Evolutionary conservation across 2,329 filamentous ascomycete genomes (phyloP).

Genomic region (Aspergillus carbonarius): DNA sequence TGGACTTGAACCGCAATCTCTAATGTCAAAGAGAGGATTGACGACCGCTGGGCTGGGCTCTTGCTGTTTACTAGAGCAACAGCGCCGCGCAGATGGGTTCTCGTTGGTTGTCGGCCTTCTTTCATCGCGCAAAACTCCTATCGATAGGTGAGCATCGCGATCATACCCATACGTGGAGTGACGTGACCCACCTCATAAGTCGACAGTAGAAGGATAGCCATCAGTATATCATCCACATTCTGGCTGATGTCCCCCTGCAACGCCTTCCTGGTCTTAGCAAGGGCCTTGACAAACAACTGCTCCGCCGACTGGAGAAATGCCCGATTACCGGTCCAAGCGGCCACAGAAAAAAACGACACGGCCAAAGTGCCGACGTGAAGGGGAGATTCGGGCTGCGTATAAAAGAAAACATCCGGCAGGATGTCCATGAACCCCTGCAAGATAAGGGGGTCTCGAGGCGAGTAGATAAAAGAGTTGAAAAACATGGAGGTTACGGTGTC

Average conservation of each 20-base stretch:
- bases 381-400: conserved; percentile 20
- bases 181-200: conserved; percentile 26
- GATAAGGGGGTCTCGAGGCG: conserved; percentile 26
- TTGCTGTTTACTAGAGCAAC: conserved; percentile 29
- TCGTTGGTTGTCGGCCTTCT: conserved; percentile 21
- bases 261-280: conserved; percentile 25
- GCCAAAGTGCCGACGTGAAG: conserved; percentile 26
- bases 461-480: conserved; percentile 31
- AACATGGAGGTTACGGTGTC: conserved; percentile 28
- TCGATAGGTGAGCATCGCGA: background rate
- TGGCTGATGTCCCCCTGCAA: conserved; percentile 19
- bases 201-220: conserved; percentile 28
- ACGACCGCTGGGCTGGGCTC: conserved; percentile 14
- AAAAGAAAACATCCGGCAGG: conserved; percentile 23
- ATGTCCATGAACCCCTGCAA: conserved; percentile 30
- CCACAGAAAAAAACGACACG: conserved; percentile 29
- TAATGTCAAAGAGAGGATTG: conserved; percentile 17
- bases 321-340: conserved; percentile 30
- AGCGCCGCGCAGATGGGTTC: conserved; percentile 30
- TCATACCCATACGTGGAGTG: too few species aligned
- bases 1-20: conserved; percentile 25
- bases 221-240: conserved; percentile 23
- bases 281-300: conserved; percentile 23
- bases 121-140: conserved; percentile 29
- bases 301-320: conserved; percentile 23